Evolutionary conservation across 805 yeast genomes (phyloP).

Genomic region (Cyberlindnera nakhonratchasimensis): DNA sequence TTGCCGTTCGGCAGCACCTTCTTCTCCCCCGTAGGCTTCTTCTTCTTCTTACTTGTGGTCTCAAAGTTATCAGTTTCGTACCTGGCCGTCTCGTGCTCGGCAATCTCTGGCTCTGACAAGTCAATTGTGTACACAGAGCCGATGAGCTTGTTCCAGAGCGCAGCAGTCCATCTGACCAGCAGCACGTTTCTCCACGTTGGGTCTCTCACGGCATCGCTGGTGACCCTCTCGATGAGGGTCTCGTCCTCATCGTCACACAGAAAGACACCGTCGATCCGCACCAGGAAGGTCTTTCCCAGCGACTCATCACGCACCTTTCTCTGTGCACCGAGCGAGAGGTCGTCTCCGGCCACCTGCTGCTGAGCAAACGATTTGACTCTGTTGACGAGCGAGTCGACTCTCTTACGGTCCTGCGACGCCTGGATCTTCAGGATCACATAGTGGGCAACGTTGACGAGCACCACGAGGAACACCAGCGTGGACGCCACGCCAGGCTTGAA

Average conservation of each 20-base stretch:
- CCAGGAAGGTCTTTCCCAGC: slow-evolving; percentile 49
- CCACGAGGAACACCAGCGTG: slow-evolving; percentile 47
- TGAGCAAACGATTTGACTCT: slow-evolving; percentile 55
- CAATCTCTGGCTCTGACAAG: slow-evolving; percentile 3
- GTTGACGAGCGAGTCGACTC: slow-evolving; percentile 48
- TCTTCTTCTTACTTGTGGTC: slow-evolving; percentile 25
- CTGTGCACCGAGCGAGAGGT: slow-evolving; percentile 13
- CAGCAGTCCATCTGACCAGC: slow-evolving; percentile 39
- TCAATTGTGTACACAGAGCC: slow-evolving; percentile 12
- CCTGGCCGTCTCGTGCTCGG: not conserved
- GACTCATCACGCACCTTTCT: slow-evolving; percentile 21
- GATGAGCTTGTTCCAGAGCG: slow-evolving; percentile 39
- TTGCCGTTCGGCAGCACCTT: slow-evolving; percentile 60
- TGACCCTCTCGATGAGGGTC: slow-evolving; percentile 38
- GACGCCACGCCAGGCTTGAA: slow-evolving; percentile 64
- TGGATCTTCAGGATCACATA: slow-evolving; percentile 49
- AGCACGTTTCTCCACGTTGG: slow-evolving; percentile 51
- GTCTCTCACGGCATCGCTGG: slow-evolving; percentile 43
- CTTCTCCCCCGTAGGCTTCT: slow-evolving; percentile 39
- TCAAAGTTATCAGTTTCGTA: slow-evolving; percentile 1
- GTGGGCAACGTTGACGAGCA: slow-evolving; percentile 55
- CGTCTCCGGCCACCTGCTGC: slow-evolving; percentile 46
- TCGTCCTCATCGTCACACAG: slow-evolving; percentile 37
- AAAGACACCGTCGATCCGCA: slow-evolving; percentile 58
- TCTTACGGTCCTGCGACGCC: slow-evolving; percentile 50